These are phyloP conservation scores for Dryas integrifolia DNA, from an alignment of 331 rosid genomes.

Conservation along the genomic window DNA sequence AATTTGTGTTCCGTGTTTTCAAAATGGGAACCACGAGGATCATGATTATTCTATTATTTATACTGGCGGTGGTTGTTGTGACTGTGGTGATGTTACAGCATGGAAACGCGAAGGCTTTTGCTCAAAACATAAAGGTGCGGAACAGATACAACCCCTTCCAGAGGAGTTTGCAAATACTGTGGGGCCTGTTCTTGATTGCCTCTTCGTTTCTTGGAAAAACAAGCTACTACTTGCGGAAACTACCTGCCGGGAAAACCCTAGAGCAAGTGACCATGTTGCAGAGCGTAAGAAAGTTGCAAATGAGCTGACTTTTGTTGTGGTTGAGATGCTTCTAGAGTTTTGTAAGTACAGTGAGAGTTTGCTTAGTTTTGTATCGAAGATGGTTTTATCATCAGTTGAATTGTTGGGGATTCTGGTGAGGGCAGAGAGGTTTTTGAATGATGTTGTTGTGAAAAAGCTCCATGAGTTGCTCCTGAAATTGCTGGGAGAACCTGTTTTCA, in stretches of 20 bases:
- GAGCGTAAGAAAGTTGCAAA: conserved; percentile 57
- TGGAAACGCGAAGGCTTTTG: conserved; percentile 98
- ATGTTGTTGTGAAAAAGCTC: conserved; percentile 54
- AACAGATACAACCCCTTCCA: conserved; percentile 77
- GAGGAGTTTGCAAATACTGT: conserved; percentile 52
- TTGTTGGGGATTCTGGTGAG: conserved; percentile 62
- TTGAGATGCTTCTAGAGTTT: conserved; percentile 84
- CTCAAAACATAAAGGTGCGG: conserved; percentile 83
- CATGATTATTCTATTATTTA: conserved; percentile 82
- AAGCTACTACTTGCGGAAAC: conserved; percentile 49
- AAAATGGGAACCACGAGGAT: conserved; percentile 74
- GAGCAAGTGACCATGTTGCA: conserved; percentile 33
- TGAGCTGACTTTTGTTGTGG: conserved; percentile 71
- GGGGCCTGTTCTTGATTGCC: conserved; percentile 66
- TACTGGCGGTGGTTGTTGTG: conserved; percentile 94
- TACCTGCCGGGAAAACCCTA: conserved; percentile 37
- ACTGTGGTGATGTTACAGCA: conserved; percentile 96
- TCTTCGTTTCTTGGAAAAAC: conserved; percentile 61
- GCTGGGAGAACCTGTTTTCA: conserved; percentile 90
- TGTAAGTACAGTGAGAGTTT: conserved; percentile 88
- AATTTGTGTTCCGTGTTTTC: conserved; percentile 96
- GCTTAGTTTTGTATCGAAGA: conserved; percentile 77
- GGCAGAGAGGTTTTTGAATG: conserved; percentile 69
- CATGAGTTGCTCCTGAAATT: conserved; percentile 79
- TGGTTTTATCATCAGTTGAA: conserved; percentile 48